Evolutionary conservation across 805 yeast species (phyloP), one percentile per base, ranked within the genome.

Genomic region (Candida dendrica): DNA sequence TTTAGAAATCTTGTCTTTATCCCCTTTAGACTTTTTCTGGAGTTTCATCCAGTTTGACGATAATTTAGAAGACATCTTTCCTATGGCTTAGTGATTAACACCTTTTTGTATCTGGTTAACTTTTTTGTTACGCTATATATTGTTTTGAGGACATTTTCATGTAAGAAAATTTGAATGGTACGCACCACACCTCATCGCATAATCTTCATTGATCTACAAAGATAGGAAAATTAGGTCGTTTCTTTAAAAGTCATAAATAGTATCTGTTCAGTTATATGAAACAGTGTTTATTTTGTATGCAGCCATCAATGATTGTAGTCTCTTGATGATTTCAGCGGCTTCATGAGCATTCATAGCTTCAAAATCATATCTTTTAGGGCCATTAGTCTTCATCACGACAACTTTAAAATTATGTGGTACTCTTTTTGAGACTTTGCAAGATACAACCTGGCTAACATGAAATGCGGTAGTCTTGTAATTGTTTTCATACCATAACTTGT

Each of bases 361-460:
- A 43, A 91, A 72, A 52, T 88, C 95, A 59, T 91, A 90, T 52
- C 93, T 77, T 59, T 90, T 89, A 27, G 83, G 75, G 3, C 84
- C 83, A 2, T 73, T 72, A 0, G 78, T 66, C 52, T 84, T 85
- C 60, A 73, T 71, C 6, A 89, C 81, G 14, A 86, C 81, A 7
- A 91, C 77, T 59, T 90, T 90, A 65, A 91, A 87, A 51, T 86
- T 84, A 14, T 75, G 73, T 0, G 91, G 88, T 17, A 81, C 77
- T 51, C 87, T 84, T 32, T 75, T 69, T 39, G 88, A 83, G 56
- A 82, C 93, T 55, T 89, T 89, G 47, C 86, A 73, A 43, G 79
- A 77, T 15, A 77, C 60, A 19, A 91, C 78, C 54, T 86, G 95
- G 16, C 84, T 76, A 9, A 89, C 77, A 55, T 89, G 95, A 59